Evolutionary conservation across 2,329 filamentous ascomycete species (phyloP), one percentile per base, ranked within the genome.

Genomic region (Rhynchosporium agropyri): DNA sequence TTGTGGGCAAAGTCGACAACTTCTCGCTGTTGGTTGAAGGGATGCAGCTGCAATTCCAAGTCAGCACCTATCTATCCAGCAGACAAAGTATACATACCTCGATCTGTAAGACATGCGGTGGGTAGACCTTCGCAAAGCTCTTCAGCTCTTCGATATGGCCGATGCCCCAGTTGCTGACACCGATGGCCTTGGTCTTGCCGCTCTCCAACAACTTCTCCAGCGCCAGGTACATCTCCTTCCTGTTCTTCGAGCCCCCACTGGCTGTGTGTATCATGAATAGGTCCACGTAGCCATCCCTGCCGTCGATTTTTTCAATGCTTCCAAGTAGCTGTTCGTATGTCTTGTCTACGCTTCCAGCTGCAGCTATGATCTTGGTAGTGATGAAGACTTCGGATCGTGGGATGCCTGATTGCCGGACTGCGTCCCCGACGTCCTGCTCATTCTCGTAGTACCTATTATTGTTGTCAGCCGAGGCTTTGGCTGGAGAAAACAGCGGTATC

Each of bases 21-120:
- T 20, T 81, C 80, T 40, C 81, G 80, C 72, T 89, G 86, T 5
- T 84, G 80, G 26, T 85, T 81, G 84, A 87, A 90, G 1, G 87
- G 87, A 73, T 90, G 87, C 10, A 90, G 63, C 73, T 75, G 53
- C 91, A 76, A 89, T 91, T 43, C 3, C 33, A 36, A 5, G 13
- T 90, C 91, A 46, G 96, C 88, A 63, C 87, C 89, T 71, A 95
- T 5, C 49, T 20, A 20, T n/a, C 20, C 26, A 4, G 40, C 26
- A 31, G n/a, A 10, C 20, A 20, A 29, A 15, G n/a, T 2, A 13
- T 6, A 82, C 56, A 89, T 79, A 53, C 91, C 91, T 62, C 85
- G 84, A 69, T 85, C 74, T 92, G 89, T 72, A 91, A 90, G 6
- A 89, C 86, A 51, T 84, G 82, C n/a, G 89, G 89, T 55, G 88